phyloP scores from a whole-genome alignment of 306 rosid species.

The Prunus mira region DNA sequence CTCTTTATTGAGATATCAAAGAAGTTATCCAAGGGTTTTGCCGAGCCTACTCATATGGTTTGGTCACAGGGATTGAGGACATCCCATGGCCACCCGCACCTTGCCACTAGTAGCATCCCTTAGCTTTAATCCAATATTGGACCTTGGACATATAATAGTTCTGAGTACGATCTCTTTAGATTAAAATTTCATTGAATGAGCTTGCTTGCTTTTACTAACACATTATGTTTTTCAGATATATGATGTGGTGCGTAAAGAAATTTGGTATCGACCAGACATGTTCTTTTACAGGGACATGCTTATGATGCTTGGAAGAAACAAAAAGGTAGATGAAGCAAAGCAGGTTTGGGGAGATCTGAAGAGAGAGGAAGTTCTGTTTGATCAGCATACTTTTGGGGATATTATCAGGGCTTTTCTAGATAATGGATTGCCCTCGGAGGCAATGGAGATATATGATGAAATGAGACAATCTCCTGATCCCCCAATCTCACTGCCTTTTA shows the following conservation, averaged over 20 bases:
- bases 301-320: constrained; percentile 87
- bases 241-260: constrained; percentile 78
- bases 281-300: constrained; percentile 91
- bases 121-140: no score
- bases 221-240: constrained; percentile 49
- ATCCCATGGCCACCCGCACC: no score
- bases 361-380: constrained; percentile 66
- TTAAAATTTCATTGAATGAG: no score
- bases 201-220: background rate
- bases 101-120: no score
- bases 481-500: constrained; percentile 79
- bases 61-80: no score
- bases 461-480: constrained; percentile 84
- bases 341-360: constrained; percentile 82
- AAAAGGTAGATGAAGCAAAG: constrained; percentile 62
- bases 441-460: constrained; percentile 73
- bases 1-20: no score
- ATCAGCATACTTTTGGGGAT: constrained; percentile 97
- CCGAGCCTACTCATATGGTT: background rate
- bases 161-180: no score
- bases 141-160: no score
- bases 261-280: constrained; percentile 98
- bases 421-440: constrained; percentile 61
- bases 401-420: constrained; percentile 68
- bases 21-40: background rate